Evolutionary conservation across 176 grass and related monocot species (phyloP).

Genomic region (Dendrocalamus sinicus): DNA sequence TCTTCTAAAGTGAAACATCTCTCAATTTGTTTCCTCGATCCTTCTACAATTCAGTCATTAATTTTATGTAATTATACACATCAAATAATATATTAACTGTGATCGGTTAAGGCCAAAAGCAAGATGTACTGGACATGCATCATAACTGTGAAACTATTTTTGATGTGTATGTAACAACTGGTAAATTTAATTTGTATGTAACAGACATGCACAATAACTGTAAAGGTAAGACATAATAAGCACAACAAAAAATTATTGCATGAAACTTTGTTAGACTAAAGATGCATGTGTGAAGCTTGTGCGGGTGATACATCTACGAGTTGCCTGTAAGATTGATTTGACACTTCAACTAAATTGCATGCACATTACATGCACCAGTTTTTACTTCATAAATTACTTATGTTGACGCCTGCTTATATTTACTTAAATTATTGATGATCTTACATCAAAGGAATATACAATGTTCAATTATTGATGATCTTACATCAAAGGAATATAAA

Average conservation of each 20-base stretch:
- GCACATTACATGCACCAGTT: not conserved
- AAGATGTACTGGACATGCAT: not conserved
- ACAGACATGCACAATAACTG: not conserved
- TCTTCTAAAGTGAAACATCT: slow-evolving; percentile 90
- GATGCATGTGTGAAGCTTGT: not conserved
- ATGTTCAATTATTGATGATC: not conserved
- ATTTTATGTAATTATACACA: slow-evolving; percentile 32
- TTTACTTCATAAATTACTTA: not conserved
- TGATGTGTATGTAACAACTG: not conserved
- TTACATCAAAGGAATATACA: not conserved
- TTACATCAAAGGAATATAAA: not conserved
- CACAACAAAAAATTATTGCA: not conserved
- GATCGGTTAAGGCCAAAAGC: slow-evolving; percentile 17
- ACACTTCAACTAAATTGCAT: not conserved
- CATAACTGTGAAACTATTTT: not conserved
- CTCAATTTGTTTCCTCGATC: slow-evolving; percentile 48
- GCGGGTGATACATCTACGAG: too few species aligned
- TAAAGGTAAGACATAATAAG: not conserved
- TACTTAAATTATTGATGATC: not conserved
- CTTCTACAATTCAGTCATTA: slow-evolving; percentile 46
- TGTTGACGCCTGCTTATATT: not conserved
- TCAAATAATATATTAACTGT: slow-evolving; percentile 24
- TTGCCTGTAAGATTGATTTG: not conserved
- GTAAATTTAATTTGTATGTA: not conserved
- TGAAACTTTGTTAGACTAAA: slow-evolving; percentile 11